Evolutionary conservation across 192 early-diverging fungal genomes (phyloP), one percentile per base, ranked within the genome.

Genomic region (Linnemannia zychae): DNA sequence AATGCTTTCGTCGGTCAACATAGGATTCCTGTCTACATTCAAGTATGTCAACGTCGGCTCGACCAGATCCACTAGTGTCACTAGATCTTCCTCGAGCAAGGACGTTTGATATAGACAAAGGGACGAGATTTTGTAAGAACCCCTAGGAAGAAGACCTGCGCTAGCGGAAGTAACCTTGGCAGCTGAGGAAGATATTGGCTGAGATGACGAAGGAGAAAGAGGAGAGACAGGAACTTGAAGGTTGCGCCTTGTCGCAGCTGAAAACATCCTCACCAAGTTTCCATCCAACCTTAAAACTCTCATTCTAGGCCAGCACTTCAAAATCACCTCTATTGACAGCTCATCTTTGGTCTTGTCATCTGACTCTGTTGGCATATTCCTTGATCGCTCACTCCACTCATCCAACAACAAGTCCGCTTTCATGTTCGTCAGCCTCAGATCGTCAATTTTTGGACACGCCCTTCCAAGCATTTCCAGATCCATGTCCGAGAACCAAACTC

Each of bases 401-500:
- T 60, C 12, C 24, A 12, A 7, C 24, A 3, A 2, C n/a, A 28
- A 13, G 46, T 76, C 67, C 63, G 11, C 15, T 7, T 1, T 22
- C 28, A 38, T 17, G 49, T 78, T 78, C 47, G 76, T 53, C 34
- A 78, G 13, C 22, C 77, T 24, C 38, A 78, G 28, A 7, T 78
- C 77, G 22, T 37, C 50, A 0, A 78, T 46, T 7, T 44, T 28
- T 6, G 77, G 77, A 49, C 77, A 78, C 0, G 77, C 52, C n/a
- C 20, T n/a, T 0, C 53, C 68, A 34, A 78, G 31, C 6, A 37
- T 28, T 34, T 46, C 22, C 9, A 78, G 12, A 18, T 78, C 77
- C 17, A 15, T n/a, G 5, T 78, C 77, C 24, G 68, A 71, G 44
- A 78, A 78, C 69, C 70, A 78, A 24, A 78, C 77, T 5, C 77